A percentile compares a stretch with the other conserved stretches of the same genome.
Evolutionary conservation across 768 basidiomycete genomes (phyloP).

Genomic region (Panellus pusillus): DNA sequence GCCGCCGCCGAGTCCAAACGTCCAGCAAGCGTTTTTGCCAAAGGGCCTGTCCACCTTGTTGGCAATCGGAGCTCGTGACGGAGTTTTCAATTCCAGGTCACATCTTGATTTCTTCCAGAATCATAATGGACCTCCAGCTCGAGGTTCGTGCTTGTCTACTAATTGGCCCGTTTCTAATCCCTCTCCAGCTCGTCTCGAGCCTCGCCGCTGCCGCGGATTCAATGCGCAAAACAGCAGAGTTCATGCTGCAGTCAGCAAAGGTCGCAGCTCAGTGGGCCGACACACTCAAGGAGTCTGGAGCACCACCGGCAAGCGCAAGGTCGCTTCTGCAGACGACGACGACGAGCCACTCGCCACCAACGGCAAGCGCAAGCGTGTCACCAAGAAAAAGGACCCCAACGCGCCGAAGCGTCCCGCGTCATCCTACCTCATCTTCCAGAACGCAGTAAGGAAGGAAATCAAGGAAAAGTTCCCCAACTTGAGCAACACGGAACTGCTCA

Average conservation of each 20-base stretch:
- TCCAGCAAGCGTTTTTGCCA: not conserved
- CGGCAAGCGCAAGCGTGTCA: constrained; percentile 58
- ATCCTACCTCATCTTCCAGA: constrained; percentile 94
- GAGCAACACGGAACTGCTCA: constrained; percentile 70
- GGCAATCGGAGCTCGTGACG: not conserved
- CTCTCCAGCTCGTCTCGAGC: constrained; percentile 31
- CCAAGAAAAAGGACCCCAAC: constrained; percentile 84
- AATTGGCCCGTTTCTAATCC: not conserved
- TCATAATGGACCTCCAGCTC: constrained; percentile 9
- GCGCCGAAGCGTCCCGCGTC: constrained; percentile 93
- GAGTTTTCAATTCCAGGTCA: not conserved
- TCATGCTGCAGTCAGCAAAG: constrained; percentile 62
- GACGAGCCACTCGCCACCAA: constrained; percentile 29
- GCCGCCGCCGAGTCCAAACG: not conserved
- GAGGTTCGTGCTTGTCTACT: not conserved
- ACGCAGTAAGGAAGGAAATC: constrained; percentile 76
- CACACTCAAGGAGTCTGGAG: constrained; percentile 39
- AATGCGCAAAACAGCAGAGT: constrained; percentile 62
- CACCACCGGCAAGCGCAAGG: constrained; percentile 53
- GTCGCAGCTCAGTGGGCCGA: constrained; percentile 62
- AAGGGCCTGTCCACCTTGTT: not conserved
- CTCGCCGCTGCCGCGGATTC: constrained; percentile 58
- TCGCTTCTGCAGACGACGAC: constrained; percentile 36
- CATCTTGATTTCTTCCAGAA: not conserved
- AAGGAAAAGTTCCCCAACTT: constrained; percentile 64